Conservation (phyloP, 2,329 filamentous ascomycete genomes). For the Pezicula carpinea region DNA sequence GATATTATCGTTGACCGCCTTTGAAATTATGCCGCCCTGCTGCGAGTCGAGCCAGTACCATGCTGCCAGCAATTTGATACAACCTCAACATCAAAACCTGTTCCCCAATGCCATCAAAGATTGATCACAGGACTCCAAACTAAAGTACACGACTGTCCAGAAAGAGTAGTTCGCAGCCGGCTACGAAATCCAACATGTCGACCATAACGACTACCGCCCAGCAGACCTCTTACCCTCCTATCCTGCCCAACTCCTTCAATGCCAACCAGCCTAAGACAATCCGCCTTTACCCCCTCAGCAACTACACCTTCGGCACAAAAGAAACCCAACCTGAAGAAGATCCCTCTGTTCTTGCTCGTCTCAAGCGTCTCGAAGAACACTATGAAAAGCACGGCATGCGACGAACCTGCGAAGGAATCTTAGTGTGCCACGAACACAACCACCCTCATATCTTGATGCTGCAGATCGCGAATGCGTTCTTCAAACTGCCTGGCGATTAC, state of each 20-base stretch:
- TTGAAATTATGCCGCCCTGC: no score
- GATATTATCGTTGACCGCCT: no score
- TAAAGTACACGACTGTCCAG: neutral
- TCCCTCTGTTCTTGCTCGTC: slow-evolving; percentile 84
- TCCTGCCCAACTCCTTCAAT: slow-evolving; percentile 78
- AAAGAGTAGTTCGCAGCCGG: slow-evolving; percentile 1
- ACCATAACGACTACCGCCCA: slow-evolving; percentile 73
- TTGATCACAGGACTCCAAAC: neutral
- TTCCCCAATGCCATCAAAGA: no score
- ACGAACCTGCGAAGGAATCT: slow-evolving; percentile 90
- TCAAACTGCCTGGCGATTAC: slow-evolving; percentile 97
- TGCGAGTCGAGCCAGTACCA: no score
- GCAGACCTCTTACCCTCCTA: slow-evolving; percentile 74
- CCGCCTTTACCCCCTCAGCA: slow-evolving; percentile 88
- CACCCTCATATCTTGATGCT: slow-evolving; percentile 98
- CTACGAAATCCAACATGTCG: slow-evolving; percentile 56
- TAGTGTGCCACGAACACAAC: slow-evolving; percentile 98
- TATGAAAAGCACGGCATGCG: slow-evolving; percentile 92
- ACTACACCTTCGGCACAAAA: slow-evolving; percentile 98
- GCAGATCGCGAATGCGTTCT: slow-evolving; percentile 98
- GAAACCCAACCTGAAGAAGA: slow-evolving; percentile 98
- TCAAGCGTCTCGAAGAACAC: slow-evolving; percentile 94
- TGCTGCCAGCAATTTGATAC: no score
- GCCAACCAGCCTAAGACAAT: slow-evolving; percentile 86
- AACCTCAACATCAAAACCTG: no score